Evolutionary conservation across 2,329 filamentous ascomycete genomes (phyloP).

Genomic region (Diaporthe sp.): DNA sequence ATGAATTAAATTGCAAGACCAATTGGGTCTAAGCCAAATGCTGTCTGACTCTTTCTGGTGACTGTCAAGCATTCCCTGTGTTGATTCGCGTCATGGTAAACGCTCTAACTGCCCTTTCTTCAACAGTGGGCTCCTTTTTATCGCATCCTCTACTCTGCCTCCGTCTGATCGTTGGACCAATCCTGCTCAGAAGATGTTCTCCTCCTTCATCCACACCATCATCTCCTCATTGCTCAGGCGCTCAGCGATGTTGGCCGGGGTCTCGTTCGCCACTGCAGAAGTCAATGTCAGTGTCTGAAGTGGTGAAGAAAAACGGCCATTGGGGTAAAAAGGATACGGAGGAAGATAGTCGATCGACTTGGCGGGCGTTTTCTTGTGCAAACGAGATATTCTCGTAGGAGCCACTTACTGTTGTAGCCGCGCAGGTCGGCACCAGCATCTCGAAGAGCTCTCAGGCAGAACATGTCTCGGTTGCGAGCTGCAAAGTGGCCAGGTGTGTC

Average conservation of each 20-base stretch:
- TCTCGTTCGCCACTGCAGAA: background rate
- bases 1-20: background rate
- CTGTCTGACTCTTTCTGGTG: background rate
- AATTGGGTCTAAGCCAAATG: background rate
- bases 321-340: no score
- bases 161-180: background rate
- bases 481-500: conserved; percentile 4
- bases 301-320: background rate
- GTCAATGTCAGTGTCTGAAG: background rate
- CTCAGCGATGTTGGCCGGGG: background rate
- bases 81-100: background rate
- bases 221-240: background rate
- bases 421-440: background rate
- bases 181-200: background rate
- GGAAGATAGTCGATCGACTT: background rate
- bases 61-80: background rate
- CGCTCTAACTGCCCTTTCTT: background rate
- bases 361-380: background rate
- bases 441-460: background rate
- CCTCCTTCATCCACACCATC: background rate
- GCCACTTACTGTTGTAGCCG: background rate
- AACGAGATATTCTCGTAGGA: background rate
- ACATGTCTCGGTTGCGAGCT: background rate
- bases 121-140: background rate
- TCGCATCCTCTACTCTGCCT: background rate